These are phyloP conservation scores for Eucalyptus brandiana DNA, from an alignment of 345 rosid species.

Conservation along the genomic window DNA sequence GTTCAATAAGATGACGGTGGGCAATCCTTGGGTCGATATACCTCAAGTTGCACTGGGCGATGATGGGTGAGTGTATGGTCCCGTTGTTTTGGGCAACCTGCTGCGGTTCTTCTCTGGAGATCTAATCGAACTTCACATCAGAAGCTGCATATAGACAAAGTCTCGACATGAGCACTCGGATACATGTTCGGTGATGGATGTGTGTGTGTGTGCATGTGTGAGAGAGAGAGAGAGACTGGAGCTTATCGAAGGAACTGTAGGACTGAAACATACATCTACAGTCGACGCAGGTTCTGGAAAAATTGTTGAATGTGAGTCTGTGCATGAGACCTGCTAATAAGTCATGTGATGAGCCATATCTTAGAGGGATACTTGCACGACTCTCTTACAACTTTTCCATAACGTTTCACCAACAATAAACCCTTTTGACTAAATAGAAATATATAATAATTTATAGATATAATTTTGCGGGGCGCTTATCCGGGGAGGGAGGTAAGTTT, in stretches of 20 bases:
- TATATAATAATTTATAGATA: background rate
- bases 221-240: background rate
- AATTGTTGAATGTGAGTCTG: background rate
- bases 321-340: background rate
- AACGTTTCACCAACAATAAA: background rate
- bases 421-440: background rate
- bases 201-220: background rate
- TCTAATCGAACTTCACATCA: no score
- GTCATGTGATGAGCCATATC: background rate
- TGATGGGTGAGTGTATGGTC: no score
- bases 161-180: no score
- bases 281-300: background rate
- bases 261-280: background rate
- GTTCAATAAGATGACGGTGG: constrained; percentile 26
- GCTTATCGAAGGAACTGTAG: background rate
- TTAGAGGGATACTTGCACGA: background rate
- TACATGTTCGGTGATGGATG: no score
- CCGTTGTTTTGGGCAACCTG: no score
- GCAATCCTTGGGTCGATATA: constrained; percentile 38
- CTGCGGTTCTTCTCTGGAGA: no score
- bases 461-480: background rate
- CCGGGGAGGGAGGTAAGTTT: background rate
- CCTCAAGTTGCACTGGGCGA: constrained; percentile 17
- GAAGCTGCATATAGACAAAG: no score
- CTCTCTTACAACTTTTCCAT: background rate